Evolutionary conservation across 306 rosid species (phyloP).

Genomic region (Malus domestica): ASM211411v1 NC_041800.1:16962501-16963000

Average conservation of each 20-base stretch:
- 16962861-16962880: slow-evolving; percentile 4
- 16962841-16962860: slow-evolving; percentile 42
- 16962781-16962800: slow-evolving; percentile 35
- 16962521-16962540: background rate
- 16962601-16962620: background rate
- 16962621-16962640: background rate
- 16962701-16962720: slow-evolving; percentile 70
- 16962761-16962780: slow-evolving; percentile 44
- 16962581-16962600: background rate
- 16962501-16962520: slow-evolving; percentile 22
- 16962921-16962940: slow-evolving; percentile 13
- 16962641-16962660: slow-evolving; percentile 12
- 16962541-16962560: background rate
- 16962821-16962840: slow-evolving; percentile 22
- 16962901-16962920: slow-evolving; percentile 3
- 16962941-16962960: slow-evolving; percentile 37
- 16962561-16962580: background rate
- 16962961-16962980: background rate
- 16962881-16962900: slow-evolving; percentile 14
- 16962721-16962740: slow-evolving; percentile 58
- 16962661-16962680: slow-evolving; percentile 39
- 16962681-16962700: slow-evolving; percentile 88
- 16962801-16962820: slow-evolving; percentile 12
- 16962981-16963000: background rate
- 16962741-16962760: slow-evolving; percentile 47